These are phyloP conservation scores for Trichophaea hybrida DNA, from an alignment of 2,329 filamentous ascomycete species.

Conservation along the genomic window DNA sequence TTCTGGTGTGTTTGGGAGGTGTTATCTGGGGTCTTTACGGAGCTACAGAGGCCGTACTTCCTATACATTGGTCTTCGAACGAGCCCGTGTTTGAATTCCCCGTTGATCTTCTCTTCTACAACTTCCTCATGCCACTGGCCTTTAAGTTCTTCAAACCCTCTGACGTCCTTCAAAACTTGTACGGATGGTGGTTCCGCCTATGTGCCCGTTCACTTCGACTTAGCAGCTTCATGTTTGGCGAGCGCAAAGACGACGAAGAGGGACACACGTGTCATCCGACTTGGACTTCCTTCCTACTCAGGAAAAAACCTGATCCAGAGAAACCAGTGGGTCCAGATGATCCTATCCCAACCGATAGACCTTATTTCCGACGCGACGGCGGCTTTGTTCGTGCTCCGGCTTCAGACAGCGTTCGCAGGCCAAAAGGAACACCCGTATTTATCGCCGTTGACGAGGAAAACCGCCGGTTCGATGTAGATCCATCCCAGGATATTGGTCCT, in stretches of 20 bases:
- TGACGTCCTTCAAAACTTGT: slow-evolving; percentile 69
- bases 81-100: slow-evolving; percentile 90
- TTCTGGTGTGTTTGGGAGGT: slow-evolving; percentile 83
- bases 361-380: slow-evolving; percentile 53
- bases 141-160: slow-evolving; percentile 74
- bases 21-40: slow-evolving; percentile 83
- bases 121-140: slow-evolving; percentile 81
- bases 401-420: slow-evolving; percentile 87
- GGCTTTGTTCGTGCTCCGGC: slow-evolving; percentile 83
- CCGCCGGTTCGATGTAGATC: slow-evolving; percentile 45
- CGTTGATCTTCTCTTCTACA: slow-evolving; percentile 87
- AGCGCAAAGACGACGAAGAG: slow-evolving; percentile 68
- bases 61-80: slow-evolving; percentile 85
- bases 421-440: slow-evolving; percentile 70
- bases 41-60: slow-evolving; percentile 56
- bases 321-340: slow-evolving; percentile 29
- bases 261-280: slow-evolving; percentile 48
- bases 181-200: slow-evolving; percentile 88
- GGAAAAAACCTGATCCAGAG: slow-evolving; percentile 32
- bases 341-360: slow-evolving; percentile 16
- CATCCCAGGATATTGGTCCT: slow-evolving; percentile 37
- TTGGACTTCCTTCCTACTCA: slow-evolving; percentile 34
- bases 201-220: slow-evolving; percentile 68
- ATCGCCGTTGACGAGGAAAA: slow-evolving; percentile 58
- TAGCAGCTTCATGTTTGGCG: slow-evolving; percentile 85